These are phyloP conservation scores for Anaeramoeba ignava DNA, from an alignment of 78 protist genomes.

Conservation along the genomic window DNA sequence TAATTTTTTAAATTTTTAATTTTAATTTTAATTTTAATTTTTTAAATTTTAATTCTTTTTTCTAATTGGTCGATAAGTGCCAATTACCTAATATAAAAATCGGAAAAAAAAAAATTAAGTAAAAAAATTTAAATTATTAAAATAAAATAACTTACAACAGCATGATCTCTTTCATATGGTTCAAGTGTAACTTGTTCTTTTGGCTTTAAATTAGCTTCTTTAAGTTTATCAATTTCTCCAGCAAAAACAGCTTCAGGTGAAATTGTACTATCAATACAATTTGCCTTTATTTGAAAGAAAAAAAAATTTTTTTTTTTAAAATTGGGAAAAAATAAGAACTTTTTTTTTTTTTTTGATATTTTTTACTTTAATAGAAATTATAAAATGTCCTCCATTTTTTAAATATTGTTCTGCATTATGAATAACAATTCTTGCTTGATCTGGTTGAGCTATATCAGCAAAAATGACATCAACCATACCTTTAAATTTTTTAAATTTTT, in stretches of 20 bases:
- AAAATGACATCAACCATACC: slow-evolving; percentile 96
- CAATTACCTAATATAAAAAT: not conserved
- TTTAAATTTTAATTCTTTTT: not conserved
- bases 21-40: too few relatives aligned
- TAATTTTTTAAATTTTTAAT: too few relatives aligned
- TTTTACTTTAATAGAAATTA: slow-evolving; percentile 89
- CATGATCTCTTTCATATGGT: slow-evolving; percentile 99
- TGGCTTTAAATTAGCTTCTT: slow-evolving; percentile 67
- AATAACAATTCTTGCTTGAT: slow-evolving; percentile 96
- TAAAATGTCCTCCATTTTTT: slow-evolving; percentile 93
- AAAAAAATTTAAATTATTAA: not conserved
- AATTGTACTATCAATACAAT: slow-evolving; percentile 96
- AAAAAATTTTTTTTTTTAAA: not conserved
- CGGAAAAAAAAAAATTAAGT: too few relatives aligned
- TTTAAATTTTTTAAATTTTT: slow-evolving; percentile 72
- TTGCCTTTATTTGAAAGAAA: slow-evolving; percentile 52
- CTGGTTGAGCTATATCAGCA: slow-evolving; percentile 99
- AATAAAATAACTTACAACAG: slow-evolving; percentile 27
- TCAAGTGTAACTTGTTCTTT: slow-evolving; percentile 88
- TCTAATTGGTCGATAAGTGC: not conserved
- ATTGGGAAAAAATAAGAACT: not conserved
- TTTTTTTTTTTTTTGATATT: not conserved
- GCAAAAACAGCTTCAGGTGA: slow-evolving; percentile 85
- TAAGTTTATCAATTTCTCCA: slow-evolving; percentile 66
- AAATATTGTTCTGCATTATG: slow-evolving; percentile 95